phyloP scores from a whole-genome alignment of 345 rosid species.

The Zanthoxylum bungeanum region DNA sequence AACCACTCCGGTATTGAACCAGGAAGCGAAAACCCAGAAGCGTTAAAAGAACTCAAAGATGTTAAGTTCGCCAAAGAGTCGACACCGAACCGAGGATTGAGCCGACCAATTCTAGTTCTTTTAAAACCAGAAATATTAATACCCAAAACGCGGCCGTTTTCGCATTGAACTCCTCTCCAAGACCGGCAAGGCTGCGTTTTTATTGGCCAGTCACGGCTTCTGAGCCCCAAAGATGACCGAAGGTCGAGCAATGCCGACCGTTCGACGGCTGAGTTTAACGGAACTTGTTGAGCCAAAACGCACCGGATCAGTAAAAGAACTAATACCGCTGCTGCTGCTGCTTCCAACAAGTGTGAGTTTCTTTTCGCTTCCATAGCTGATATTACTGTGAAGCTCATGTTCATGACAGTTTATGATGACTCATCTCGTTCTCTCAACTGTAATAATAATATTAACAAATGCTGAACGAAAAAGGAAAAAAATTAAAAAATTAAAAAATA shows the following conservation, averaged over 20 bases:
- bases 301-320: constrained; percentile 27
- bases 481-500: neutral
- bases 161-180: constrained; percentile 58
- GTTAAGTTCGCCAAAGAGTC: constrained; percentile 53
- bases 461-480: neutral
- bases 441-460: neutral
- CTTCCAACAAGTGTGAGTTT: neutral
- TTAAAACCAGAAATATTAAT: constrained; percentile 53
- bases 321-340: constrained; percentile 2
- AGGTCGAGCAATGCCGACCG: constrained; percentile 51
- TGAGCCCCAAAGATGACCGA: constrained; percentile 62
- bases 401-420: constrained; percentile 5
- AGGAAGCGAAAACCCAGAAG: constrained; percentile 59
- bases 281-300: constrained; percentile 29
- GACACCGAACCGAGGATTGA: constrained; percentile 47
- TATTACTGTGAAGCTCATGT: neutral
- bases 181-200: constrained; percentile 46
- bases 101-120: constrained; percentile 51
- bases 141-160: constrained; percentile 39
- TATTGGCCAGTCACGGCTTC: constrained; percentile 58
- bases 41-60: constrained; percentile 48
- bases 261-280: constrained; percentile 31
- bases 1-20: constrained; percentile 66
- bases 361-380: constrained; percentile 23
- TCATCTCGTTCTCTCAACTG: constrained; percentile 5